Evolutionary conservation across 2,329 filamentous ascomycete species (phyloP), one percentile per base, ranked within the genome.

Genomic region (Trichoderma pleuroti): DNA sequence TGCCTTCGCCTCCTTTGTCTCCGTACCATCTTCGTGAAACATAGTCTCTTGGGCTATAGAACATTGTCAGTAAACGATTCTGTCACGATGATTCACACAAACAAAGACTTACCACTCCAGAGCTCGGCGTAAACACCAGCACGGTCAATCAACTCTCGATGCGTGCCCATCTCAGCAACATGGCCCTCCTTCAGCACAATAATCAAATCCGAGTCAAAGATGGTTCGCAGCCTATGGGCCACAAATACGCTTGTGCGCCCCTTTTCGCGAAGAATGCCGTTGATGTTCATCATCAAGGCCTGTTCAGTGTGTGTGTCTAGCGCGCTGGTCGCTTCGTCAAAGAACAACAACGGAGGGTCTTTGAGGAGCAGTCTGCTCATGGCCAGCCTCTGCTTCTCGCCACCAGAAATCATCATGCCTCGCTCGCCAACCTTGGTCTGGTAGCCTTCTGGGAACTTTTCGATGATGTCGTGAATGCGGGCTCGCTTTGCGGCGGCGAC

Each of bases 391-490:
- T 98, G 94, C 81, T 98, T 98, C 83, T 98, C 95, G 36, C 94
- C 94, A 3, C 93, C 94, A 1, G 93, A 97, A 57, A 98, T 97
- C 94, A 98, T 98, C 88, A 98, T 91, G 1, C 94, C 94, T 60
- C 95, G 88, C 83, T 98, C 95, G 67, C 95, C 95, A 30, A 98
- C 96, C 81, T 92, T 94, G 24, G 96, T 98, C 26, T 91, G 82
- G 80, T 98, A 97, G 18, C 93, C 93, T n/a, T 94, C 91, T 1
- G 93, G 93, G 79, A 97, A 91, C n/a, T 84, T 84, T 69, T 87
- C 84, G 72, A 97, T 91, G 65, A 92, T 93, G 57, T 96, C 91
- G 80, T 98, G 91, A 71, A 99, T 93, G 70, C 91, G 90, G 2
- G 96, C 95, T 68, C 93, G 87, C 77, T 90, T 89, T 2, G 96